Evolutionary conservation across 805 yeast genomes (phyloP), one percentile per base, ranked within the genome.

Genomic region (Sugiyamaella lignohabitans): DNA sequence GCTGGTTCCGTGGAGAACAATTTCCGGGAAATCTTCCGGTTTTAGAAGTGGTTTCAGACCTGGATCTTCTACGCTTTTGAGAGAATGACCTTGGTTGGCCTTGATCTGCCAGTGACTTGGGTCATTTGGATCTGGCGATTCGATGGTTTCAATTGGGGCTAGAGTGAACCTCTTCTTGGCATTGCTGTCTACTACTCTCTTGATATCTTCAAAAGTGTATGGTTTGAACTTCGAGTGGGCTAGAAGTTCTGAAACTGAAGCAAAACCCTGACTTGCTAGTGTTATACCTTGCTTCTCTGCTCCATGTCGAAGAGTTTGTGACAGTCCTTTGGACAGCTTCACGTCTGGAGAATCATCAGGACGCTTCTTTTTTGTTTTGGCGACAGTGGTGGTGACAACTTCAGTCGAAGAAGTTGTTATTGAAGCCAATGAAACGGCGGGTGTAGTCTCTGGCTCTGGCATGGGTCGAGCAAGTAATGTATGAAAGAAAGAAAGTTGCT

Each of bases 41-140:
- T 60, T 50, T n/a, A 58, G 57, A 39, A 79, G 57, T 32, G 59
- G 68, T 40, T 45, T 60, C 23, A 78, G 62, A 23, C 73, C 70
- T 14, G 74, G 72, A 18, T 68, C 73, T 23, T 50, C 49, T 2
- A 70, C 68, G 8, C 11, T 8, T 1, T 65, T 59, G 3, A 91
- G 66, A 0, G 95, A 80, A 63, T 93, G 98, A 3, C 98, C 98
- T 64, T 93, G 98, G 44, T 82, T 82, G 2, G 98, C 98, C 60
- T 97, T 78, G n/a, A 91, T 77, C 30, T 40, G 51, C 57, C 59
- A 54, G 20, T 41, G 45, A 2, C 27, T 40, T n/a, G 47, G 38
- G 5, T 49, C 52, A 6, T 55, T 55, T 18, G 42, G 42, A 24
- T 40, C 47, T 21, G 27, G 36, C 20, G 35, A 24, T 27, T 45